phyloP scores from a whole-genome alignment of 2,329 filamentous ascomycete species.

The Cercospora zeina region DNA sequence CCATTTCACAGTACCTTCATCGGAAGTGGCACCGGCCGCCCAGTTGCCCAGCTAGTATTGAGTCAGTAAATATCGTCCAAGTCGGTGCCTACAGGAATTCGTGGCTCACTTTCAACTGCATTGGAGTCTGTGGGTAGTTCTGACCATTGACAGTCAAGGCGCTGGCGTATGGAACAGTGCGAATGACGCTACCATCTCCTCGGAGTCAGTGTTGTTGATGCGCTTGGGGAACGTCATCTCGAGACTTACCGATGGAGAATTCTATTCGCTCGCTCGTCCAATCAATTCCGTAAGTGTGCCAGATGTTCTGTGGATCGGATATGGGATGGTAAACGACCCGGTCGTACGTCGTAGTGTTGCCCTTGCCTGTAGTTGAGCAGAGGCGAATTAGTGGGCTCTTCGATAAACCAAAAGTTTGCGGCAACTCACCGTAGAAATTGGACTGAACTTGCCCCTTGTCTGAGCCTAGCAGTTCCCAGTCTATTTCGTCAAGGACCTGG shows the following conservation, averaged over 20 bases:
- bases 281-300: conserved; percentile 69
- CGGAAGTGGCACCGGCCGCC: conserved; percentile 51
- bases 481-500: conserved; percentile 74
- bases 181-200: conserved; percentile 62
- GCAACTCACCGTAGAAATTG: conserved; percentile 62
- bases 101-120: conserved; percentile 55
- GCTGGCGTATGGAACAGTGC: conserved; percentile 66
- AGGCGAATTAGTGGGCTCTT: too few species aligned
- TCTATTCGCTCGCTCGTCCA: conserved; percentile 69
- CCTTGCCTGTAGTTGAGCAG: conserved; percentile 53
- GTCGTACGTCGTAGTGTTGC: conserved; percentile 68
- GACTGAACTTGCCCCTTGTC: conserved; percentile 62
- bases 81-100: too few species aligned
- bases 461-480: conserved; percentile 79
- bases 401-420: too few species aligned
- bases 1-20: conserved; percentile 65
- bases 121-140: conserved; percentile 79
- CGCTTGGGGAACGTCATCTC: too few species aligned
- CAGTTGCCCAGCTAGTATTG: conserved; percentile 47
- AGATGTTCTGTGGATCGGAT: conserved; percentile 62
- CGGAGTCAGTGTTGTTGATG: too few species aligned
- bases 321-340: conserved; percentile 50
- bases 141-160: conserved; percentile 60
- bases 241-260: conserved; percentile 57
- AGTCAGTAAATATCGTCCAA: too few species aligned